Evolutionary conservation across 164 flowering plant species (phyloP).

Genomic region (Amborella trichopoda): DNA sequence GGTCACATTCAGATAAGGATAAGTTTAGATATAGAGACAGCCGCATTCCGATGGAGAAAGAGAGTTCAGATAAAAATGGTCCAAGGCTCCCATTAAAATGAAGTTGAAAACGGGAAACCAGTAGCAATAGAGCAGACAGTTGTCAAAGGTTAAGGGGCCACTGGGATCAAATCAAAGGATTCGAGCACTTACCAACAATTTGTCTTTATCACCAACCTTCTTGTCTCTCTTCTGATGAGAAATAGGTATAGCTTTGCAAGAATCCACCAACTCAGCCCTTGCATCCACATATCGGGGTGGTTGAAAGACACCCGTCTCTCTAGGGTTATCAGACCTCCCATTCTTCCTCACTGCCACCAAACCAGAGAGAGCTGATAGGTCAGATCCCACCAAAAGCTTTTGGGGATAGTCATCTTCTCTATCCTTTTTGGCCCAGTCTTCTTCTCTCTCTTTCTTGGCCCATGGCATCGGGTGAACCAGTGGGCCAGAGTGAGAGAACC

Average conservation of each 20-base stretch:
- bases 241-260: too few relatives aligned
- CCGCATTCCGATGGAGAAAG: too few relatives aligned
- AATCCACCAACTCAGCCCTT: too few relatives aligned
- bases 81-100: too few relatives aligned
- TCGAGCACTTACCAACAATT: slow-evolving; percentile 50
- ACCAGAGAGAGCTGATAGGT: slow-evolving; percentile 43
- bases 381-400: slow-evolving; percentile 50
- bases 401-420: too few relatives aligned
- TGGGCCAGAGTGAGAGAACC: slow-evolving; percentile 95
- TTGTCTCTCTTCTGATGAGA: slow-evolving; percentile 46
- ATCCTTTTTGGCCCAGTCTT: slow-evolving; percentile 22
- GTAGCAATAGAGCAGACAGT: not conserved
- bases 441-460: slow-evolving; percentile 52
- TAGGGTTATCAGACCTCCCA: slow-evolving; percentile 43
- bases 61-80: too few relatives aligned
- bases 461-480: slow-evolving; percentile 64
- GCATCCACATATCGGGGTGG: too few relatives aligned
- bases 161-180: too few relatives aligned
- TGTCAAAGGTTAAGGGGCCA: not conserved
- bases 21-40: too few relatives aligned
- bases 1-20: too few relatives aligned
- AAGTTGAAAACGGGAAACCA: too few relatives aligned
- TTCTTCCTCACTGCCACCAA: slow-evolving; percentile 56
- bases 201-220: slow-evolving; percentile 42
- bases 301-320: slow-evolving; percentile 39